Evolutionary conservation across 1,284 basidiomycete species (phyloP), one percentile per base, ranked within the genome.

Genomic region (Coniophora puteana): DNA sequence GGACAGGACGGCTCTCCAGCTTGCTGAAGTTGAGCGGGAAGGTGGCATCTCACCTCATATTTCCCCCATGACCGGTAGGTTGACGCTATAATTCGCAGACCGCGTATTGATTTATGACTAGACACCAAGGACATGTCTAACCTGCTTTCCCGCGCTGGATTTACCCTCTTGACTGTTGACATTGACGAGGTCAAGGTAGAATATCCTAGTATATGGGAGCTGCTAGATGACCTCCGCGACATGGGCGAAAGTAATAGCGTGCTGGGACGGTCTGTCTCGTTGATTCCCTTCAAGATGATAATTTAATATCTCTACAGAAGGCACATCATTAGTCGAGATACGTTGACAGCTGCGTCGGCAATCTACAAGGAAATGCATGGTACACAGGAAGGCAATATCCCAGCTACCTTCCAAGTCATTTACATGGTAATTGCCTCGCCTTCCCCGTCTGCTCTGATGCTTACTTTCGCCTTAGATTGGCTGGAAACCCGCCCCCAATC

Each of bases 231-330:
- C 61, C 65, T 99, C 33, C 76, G 82, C 36, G 85, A 92, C 59
- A 99, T 99, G 96, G 96, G 96, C 33, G 96, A 99, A 63, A 84
- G 80, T 41, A 99, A 97, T 58, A 92, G 94, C 4, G 80, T 96
- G 25, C 68, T 94, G 38, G 89, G 85, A 50, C 73, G 91, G 80
- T 88, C 50, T 30, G 41, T 20, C 66, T 45, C 13, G 20, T 11
- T 20, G 24, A 20, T 40, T 12, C 40, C 36, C 36, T 23, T 21
- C 29, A 40, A 26, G 22, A 22, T 8, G 23, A 25, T 17, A 13
- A 11, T 39, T 34, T 17, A 8, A 41, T 21, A 31, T 33, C 38
- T 24, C 21, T 45, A 40, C 44, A 89, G 88, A 42, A 75, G 85
- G 23, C 71, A 78, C 43, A 71, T 76, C 47, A 71, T 99, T 30